Base-by-base conservation (phyloP, 495 filamentous ascomycete genomes). In the Chaetomium tenue region DNA sequence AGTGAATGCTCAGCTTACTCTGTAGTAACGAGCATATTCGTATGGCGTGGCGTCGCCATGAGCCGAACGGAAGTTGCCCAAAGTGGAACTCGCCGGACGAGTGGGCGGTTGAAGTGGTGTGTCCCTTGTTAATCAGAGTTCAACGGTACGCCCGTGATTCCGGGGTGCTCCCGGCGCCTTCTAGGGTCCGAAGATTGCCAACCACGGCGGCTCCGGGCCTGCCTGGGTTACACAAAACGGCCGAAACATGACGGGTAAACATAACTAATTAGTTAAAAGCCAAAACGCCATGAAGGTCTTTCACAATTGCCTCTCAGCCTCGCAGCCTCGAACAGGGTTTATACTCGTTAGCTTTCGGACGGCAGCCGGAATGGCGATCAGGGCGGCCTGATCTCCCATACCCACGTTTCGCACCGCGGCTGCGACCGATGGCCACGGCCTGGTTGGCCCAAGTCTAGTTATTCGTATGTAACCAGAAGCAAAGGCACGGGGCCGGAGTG, bases 311-410 rank as follows among this genome's bases (percentile, higher is more conserved):
- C 33, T 37, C 33, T 37, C 33, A 37, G 33, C 33, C 33, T 37
- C 33, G 33, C 9, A 37, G 33, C 33, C 33, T 37, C 33, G 33
- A 12, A 3, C 8, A 37, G 11, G 33, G 33, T 37, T 12, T 9
- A 9, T 12, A 6, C 3, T 37, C n/a, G 8, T 11, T 37, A 12
- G 33, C 33, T 12, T 12, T 37, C 33, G 33, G 33, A 30, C 30
- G 53, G 18, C 33, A 11, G 55, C 55, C 37, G 37, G 13, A 44
- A 44, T n/a, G 55, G 28, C 55, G 55, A 58, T 58, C 55, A 58
- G 55, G 55, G 37, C 33, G 33, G 33, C 33, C 33, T 37, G 33
- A 37, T 37, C 33, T 9, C 9, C 33, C 33, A 37, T 37, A 8
- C 33, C 33, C 5, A 8, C 33, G 33, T 37, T 37, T 37, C 33